Evolutionary conservation across 2,329 filamentous ascomycete genomes (phyloP).

Genomic region (Didymella pinodella): DNA sequence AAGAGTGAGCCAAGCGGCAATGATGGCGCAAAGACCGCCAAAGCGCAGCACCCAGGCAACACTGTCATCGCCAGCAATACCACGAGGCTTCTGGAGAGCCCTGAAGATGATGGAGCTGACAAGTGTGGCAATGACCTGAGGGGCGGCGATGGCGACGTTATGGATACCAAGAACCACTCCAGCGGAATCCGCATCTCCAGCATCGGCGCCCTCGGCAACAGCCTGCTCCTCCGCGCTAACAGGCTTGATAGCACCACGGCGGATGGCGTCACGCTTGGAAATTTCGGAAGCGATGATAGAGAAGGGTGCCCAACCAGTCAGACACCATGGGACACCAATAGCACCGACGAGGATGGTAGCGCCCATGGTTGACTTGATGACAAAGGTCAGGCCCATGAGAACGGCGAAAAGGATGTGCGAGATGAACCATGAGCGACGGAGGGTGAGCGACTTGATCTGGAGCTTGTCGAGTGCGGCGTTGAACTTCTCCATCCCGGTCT

Average conservation of each 20-base stretch:
- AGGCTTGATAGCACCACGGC: slow-evolving; percentile 58
- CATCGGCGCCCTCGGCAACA: slow-evolving; percentile 58
- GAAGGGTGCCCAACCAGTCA: slow-evolving; percentile 94
- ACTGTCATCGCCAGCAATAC: slow-evolving; percentile 82
- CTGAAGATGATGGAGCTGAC: slow-evolving; percentile 86
- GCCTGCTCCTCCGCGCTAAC: slow-evolving; percentile 51
- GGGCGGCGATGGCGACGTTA: slow-evolving; percentile 91
- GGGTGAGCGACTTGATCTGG: slow-evolving; percentile 81
- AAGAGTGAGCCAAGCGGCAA: slow-evolving; percentile 76
- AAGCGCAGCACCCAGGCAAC: slow-evolving; percentile 87
- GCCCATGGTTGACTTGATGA: slow-evolving; percentile 73
- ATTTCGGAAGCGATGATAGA: slow-evolving; percentile 95
- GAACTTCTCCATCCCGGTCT: slow-evolving; percentile 36
- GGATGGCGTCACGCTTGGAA: slow-evolving; percentile 76
- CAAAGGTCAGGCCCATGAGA: slow-evolving; percentile 83
- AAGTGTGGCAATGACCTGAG: slow-evolving; percentile 89
- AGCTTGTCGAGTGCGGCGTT: slow-evolving; percentile 64
- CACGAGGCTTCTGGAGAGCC: slow-evolving; percentile 84
- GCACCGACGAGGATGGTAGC: slow-evolving; percentile 81
- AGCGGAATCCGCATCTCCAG: slow-evolving; percentile 74
- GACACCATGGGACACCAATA: slow-evolving; percentile 89
- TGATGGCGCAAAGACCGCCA: slow-evolving; percentile 78
- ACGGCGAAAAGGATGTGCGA: slow-evolving; percentile 83
- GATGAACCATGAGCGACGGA: slow-evolving; percentile 86
- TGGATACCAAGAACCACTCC: slow-evolving; percentile 93